Percentiles rank a stretch among this genome's conserved stretches.
These are phyloP conservation scores for Elymus sibiricus DNA, from an alignment of 176 grass and related monocot genomes.

Conservation along the genomic window DNA sequence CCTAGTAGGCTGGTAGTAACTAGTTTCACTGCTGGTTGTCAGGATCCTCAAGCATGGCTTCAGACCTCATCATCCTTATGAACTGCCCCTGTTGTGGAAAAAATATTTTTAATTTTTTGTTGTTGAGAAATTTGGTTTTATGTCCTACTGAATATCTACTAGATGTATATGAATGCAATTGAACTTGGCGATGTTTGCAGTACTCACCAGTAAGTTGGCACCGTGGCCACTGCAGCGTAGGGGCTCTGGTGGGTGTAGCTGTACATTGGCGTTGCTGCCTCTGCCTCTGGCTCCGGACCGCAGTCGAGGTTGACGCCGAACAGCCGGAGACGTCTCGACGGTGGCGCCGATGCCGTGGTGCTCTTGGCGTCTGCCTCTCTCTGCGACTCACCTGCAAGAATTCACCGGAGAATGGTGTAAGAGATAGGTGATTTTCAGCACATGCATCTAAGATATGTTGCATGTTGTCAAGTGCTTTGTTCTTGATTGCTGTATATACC, in stretches of 20 bases:
- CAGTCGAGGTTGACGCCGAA: constrained; percentile 94
- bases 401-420: constrained; percentile 11
- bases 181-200: constrained; percentile 8
- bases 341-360: constrained; percentile 24
- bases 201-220: constrained; percentile 63
- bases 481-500: constrained; percentile 31
- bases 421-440: not conserved
- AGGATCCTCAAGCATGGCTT: constrained; percentile 37
- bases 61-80: constrained; percentile 40
- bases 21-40: constrained; percentile 31
- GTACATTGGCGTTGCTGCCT: constrained; percentile 44
- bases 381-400: constrained; percentile 30
- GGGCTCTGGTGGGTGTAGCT: constrained; percentile 52
- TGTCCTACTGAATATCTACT: not conserved
- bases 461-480: not conserved
- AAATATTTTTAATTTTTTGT: not conserved
- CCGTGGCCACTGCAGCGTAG: constrained; percentile 37
- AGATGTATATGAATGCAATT: not conserved
- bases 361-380: constrained; percentile 42
- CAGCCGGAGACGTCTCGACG: constrained; percentile 66
- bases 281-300: constrained; percentile 48
- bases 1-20: constrained; percentile 19
- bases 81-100: constrained; percentile 42
- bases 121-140: not conserved
- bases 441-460: not conserved